Base-by-base conservation (phyloP, 2,329 filamentous ascomycete genomes). In the Exserohilum turcica region DNA sequence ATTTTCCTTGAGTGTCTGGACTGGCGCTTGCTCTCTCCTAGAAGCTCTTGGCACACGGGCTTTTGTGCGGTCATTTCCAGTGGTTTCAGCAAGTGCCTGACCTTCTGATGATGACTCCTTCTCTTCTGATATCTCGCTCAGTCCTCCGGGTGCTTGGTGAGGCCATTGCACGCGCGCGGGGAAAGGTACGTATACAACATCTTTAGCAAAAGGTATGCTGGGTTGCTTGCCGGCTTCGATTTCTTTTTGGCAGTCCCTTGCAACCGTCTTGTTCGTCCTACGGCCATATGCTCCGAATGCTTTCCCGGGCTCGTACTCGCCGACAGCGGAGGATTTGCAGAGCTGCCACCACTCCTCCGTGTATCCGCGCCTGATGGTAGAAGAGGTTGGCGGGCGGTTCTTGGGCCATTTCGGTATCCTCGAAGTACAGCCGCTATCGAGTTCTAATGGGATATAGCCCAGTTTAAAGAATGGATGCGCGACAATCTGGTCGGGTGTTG, bases 391-490 rank as follows among this genome's bases (percentile, higher is more conserved):
- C 16, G 78, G 68, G 3, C 73, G 68, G 27, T 76, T 72, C 19
- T 78, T 78, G 3, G 77, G 65, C 78, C 79, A 83, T 35, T 72
- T 74, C 3, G 81, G 81, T 18, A 78, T 71, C 40, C 74, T 73
- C 18, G 74, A 77, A 37, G 77, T 75, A 50, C 78, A 80, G 6
- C 67, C 70, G 6, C 71, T 71, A 13, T 79, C 79, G 28, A 83
- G 76, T 16, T 76, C 71, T 8, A 76, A 61, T 2, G 90, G 91
- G 72, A 93, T 85, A 73, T 87, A 91, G 12, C 89, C 89, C 27
- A 86, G 82, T 46, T 84, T 85, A 78, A 94, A 94, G 74, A 93
- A 94, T 5, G 85, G 80, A 68, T 94, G 90, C 61, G 89, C 85
- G 35, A 93, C 87, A 65, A 94, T 92, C 42, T 81, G 80, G 67